A percentile compares a stretch with the other conserved stretches of the same genome.
phyloP scores from a whole-genome alignment of 345 rosid genomes.

The Euphorbia lathyris region DNA sequence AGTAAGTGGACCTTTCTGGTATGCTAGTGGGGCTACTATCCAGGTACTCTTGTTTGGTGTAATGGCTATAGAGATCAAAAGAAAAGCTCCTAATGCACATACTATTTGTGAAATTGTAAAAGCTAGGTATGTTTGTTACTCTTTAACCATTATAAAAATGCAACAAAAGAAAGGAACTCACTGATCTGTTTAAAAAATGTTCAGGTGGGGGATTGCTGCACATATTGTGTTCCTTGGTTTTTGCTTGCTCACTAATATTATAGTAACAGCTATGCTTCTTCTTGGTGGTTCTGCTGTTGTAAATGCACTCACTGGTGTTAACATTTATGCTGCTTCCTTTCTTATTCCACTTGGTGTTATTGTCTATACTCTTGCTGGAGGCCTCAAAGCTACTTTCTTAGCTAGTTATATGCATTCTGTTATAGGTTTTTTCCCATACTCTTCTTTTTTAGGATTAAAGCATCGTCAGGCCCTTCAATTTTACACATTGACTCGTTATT shows the following conservation, averaged over 20 bases:
- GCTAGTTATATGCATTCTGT: conserved; percentile 95
- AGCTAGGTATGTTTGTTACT: conserved; percentile 59
- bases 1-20: conserved; percentile 96
- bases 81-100: conserved; percentile 95
- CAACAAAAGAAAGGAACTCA: too few species aligned
- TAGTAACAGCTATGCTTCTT: conserved; percentile 89
- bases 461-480: too few species aligned
- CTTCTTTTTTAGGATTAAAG: too few species aligned
- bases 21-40: conserved; percentile 91
- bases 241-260: conserved; percentile 71
- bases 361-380: conserved; percentile 88
- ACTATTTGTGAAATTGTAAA: conserved; percentile 89
- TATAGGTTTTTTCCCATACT: conserved; percentile 38
- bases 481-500: too few species aligned
- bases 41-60: conserved; percentile 92
- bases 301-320: conserved; percentile 85
- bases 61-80: conserved; percentile 93
- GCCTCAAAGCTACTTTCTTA: conserved; percentile 88
- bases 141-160: not conserved
- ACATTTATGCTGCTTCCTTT: conserved; percentile 87
- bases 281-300: conserved; percentile 95
- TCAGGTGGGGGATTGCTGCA: conserved; percentile 88
- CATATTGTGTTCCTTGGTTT: conserved; percentile 81
- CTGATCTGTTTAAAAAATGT: too few species aligned
- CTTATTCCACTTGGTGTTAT: conserved; percentile 91